phyloP scores from a whole-genome alignment of 2,329 filamentous ascomycete genomes.

The Phymatotrichopsis omnivora region DNA sequence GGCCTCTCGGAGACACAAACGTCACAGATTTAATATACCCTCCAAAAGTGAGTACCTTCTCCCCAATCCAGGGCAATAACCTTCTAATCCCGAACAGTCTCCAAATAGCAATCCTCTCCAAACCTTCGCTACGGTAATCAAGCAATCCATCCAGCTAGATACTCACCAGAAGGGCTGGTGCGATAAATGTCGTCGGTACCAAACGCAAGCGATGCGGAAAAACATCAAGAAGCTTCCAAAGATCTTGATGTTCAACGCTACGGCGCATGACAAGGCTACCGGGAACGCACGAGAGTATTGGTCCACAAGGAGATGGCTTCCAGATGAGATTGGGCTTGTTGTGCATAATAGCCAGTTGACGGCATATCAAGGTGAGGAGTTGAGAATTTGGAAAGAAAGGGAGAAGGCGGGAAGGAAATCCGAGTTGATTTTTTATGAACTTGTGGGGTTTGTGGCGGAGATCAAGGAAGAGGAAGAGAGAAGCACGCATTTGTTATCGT shows the following conservation, averaged over 20 bases:
- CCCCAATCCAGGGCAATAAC: too few species aligned
- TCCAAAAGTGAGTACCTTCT: conserved; percentile 35
- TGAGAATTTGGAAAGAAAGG: conserved; percentile 67
- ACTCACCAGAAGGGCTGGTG: conserved; percentile 90
- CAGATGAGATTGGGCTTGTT: conserved; percentile 86
- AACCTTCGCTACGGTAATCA: conserved; percentile 84
- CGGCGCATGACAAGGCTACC: conserved; percentile 50
- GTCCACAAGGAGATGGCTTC: conserved; percentile 82
- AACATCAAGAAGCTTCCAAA: conserved; percentile 71
- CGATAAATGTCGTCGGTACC: conserved; percentile 78
- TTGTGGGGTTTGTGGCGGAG: conserved; percentile 81
- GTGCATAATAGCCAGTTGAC: conserved; percentile 85
- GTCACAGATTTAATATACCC: conserved; percentile 84
- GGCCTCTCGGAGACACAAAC: conserved; percentile 64
- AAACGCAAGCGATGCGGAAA: conserved; percentile 74
- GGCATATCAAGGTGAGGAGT: conserved; percentile 86
- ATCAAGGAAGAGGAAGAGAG: conserved; percentile 78
- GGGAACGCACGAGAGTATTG: conserved; percentile 70
- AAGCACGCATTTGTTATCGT: conserved; percentile 81
- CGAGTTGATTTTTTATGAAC: conserved; percentile 77
- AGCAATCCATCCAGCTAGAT: conserved; percentile 81
- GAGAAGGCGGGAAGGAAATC: conserved; percentile 54
- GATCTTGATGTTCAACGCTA: conserved; percentile 78
- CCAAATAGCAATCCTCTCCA: conserved; percentile 36
- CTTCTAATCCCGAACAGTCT: too few species aligned